Evolutionary conservation across 106 monocot species (phyloP), one percentile per base, ranked within the genome.

Genomic region (Acorus gramineus): DNA sequence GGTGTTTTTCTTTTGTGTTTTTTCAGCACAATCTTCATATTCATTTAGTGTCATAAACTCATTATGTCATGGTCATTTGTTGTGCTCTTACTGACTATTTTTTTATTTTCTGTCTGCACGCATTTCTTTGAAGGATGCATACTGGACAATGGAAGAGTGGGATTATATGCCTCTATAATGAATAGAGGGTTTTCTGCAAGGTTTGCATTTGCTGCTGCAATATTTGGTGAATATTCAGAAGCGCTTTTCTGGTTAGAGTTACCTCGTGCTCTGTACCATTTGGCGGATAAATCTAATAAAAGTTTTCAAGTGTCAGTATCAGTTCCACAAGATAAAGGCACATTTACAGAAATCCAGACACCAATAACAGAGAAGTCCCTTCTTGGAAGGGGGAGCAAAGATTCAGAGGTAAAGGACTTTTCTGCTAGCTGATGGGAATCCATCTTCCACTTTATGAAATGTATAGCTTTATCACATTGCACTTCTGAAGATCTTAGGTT

Each of bases 171-270:
- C 55, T 83, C 82, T 61, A 46, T 92, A 69, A 83, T 71, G 28
- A 76, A 89, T 46, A 84, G 83, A 66, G 92, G 98, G 67, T 67
- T 67, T 64, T 77, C 83, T 75, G 85, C 79, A 71, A 79, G 98
- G 67, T 79, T 76, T 75, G 92, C 98, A 52, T 92, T 98, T 88
- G 82, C 92, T 78, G 98, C 98, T 71, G 87, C 92, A 28, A 78
- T 86, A 8, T 98, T 85, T 78, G 98, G 98, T 13, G 98, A 98
- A 64, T 77, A 85, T 78, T 73, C 81, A 61, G 98, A 98, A 74
- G 85, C 88, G 14, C 64, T 86, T 4, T 98, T 98, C 76, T 98
- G 98, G 98, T 71, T 92, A 65, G 92, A 92, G 61, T 84, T 98
- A 46, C 98, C 98, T 55, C 80, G 71, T 73, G 98, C 98, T 64